Evolutionary conservation across 257 asterid genomes (phyloP), one percentile per base, ranked within the genome.

Genomic region (Nicotiana noctiflora): DNA sequence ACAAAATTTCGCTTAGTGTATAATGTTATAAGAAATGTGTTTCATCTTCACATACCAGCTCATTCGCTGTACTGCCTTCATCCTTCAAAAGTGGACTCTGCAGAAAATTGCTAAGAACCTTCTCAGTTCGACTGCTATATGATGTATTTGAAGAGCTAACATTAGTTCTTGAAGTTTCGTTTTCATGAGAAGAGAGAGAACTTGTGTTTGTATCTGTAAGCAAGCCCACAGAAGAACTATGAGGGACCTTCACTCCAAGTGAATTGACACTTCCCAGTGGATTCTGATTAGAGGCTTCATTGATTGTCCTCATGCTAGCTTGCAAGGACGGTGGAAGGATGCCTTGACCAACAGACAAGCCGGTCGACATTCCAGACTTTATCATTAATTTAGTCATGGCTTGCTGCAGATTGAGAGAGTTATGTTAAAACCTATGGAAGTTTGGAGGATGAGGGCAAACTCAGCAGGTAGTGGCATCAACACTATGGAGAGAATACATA

Each of bases 41-140:
- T 81, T 81, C 80, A 37, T 53, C 21, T 23, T 83, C 66, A 67
- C 91, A 10, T 91, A 94, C 98, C 86, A 86, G 89, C 80, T 86
- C 88, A 65, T 68, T 85, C 29, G 53, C 78, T 63, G 89, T 87
- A 75, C 86, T 70, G 32, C 80, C 89, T 81, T 91, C 94, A 60
- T 88, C 94, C 85, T 86, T 85, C 84, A 93, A 75, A 80, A 93
- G 83, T 79, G 93, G 92, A 76, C 76, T 89, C 72, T 86, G 86
- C 86, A 89, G 83, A 68, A 95, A 90, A 53, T 88, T 87, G 88
- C 88, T 83, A 27, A 93, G 56, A 83, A 91, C 92, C 80, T 67
- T 76, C 89, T 92, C 98, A 29, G 95, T 88, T 81, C 83, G 89
- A 80, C 90, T 91, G 86, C 87, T 86, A 63, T 87, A 78, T 72